These are phyloP conservation scores for Venturia nashicola DNA, from an alignment of 2,329 filamentous ascomycete species.

Conservation along the genomic window DNA sequence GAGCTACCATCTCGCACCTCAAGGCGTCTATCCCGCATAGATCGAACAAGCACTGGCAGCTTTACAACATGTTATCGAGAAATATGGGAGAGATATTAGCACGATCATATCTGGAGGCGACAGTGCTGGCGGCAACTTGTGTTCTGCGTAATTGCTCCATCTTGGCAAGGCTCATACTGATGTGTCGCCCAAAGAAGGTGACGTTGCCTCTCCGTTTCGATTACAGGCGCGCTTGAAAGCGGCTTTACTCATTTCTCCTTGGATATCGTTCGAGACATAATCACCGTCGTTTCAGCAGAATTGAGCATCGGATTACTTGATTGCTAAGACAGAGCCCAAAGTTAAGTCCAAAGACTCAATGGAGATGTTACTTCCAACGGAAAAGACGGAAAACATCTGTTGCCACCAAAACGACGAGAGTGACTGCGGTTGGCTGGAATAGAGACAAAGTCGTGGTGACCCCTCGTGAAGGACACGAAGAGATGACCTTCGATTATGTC, in stretches of 20 bases:
- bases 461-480: constrained; percentile 27
- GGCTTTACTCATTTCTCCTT: constrained; percentile 5
- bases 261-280: constrained; percentile 7
- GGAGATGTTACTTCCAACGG: not conserved
- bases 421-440: not conserved
- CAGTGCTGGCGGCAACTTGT: constrained; percentile 5
- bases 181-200: constrained; percentile 12
- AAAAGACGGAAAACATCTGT: too few relatives aligned
- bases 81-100: constrained; percentile 20
- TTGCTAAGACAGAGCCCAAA: constrained; percentile 12
- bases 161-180: constrained; percentile 1
- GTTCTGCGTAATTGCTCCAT: constrained; percentile 1
- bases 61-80: constrained; percentile 29
- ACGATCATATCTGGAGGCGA: constrained; percentile 20
- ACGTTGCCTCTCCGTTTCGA: constrained; percentile 24
- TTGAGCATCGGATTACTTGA: not conserved
- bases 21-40: constrained; percentile 35
- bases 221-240: not conserved
- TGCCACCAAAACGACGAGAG: not conserved
- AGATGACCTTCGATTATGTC: constrained; percentile 28
- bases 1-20: constrained; percentile 43
- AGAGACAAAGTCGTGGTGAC: constrained; percentile 21
- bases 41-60: constrained; percentile 33
- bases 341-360: constrained; percentile 12
- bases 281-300: constrained; percentile 4